Percentiles rank a stretch among this genome's conserved stretches.
Conservation (phyloP, 306 rosid species). For the Dryas drummondii region DNA sequence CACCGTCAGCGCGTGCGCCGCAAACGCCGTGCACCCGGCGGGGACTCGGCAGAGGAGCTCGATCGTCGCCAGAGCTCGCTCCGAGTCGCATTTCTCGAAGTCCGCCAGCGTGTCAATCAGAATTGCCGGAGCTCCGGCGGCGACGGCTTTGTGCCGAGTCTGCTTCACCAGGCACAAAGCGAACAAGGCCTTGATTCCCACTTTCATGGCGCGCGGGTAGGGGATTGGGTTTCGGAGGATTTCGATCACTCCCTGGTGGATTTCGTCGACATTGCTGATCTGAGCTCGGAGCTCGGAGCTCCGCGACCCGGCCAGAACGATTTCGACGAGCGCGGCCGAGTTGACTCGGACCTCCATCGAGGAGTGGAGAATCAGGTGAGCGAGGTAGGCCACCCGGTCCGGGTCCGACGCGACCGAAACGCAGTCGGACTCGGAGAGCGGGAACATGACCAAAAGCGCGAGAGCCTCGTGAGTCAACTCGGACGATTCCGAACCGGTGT, state of each 20-base stretch:
- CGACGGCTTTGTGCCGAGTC: conserved; percentile 66
- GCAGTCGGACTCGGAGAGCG: conserved; percentile 62
- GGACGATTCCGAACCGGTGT: conserved; percentile 22
- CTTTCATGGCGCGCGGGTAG: conserved; percentile 60
- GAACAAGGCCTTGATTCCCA: conserved; percentile 76
- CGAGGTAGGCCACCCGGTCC: conserved; percentile 37
- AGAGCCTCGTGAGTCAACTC: conserved; percentile 70
- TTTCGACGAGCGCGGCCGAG: conserved; percentile 74
- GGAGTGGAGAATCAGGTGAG: conserved; percentile 43
- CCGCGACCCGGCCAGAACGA: conserved; percentile 63
- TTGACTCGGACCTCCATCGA: conserved; percentile 64
- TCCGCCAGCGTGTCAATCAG: conserved; percentile 67
- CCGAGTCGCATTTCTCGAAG: conserved; percentile 82
- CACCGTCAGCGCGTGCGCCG: conserved; percentile 69
- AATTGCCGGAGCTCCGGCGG: conserved; percentile 67
- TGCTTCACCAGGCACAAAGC: conserved; percentile 74
- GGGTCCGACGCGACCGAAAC: conserved; percentile 45
- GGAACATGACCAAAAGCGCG: conserved; percentile 59
- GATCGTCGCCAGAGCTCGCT: conserved; percentile 77
- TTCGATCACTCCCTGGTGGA: conserved; percentile 70
- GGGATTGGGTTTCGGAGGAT: conserved; percentile 49
- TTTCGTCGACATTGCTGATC: conserved; percentile 56
- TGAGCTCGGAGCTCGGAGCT: conserved; percentile 60
- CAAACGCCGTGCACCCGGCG: conserved; percentile 55
- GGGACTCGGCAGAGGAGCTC: conserved; percentile 74